A percentile compares a stretch with the other conserved stretches of the same genome.
phyloP scores from a whole-genome alignment of 495 filamentous ascomycete genomes.

The Cercophora newfieldiana region DNA sequence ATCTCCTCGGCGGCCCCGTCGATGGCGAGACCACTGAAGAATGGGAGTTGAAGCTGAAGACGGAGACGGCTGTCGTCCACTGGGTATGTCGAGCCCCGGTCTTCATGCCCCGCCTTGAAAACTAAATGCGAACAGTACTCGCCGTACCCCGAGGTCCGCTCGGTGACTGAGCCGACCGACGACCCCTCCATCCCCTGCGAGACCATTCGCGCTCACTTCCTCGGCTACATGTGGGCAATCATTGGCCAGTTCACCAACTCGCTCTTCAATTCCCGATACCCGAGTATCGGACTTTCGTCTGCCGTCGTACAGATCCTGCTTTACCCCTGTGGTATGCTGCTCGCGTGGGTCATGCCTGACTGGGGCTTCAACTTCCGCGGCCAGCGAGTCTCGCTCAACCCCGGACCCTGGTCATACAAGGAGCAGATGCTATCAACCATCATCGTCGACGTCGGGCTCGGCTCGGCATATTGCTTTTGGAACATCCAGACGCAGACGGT shows the following conservation, averaged over 20 bases:
- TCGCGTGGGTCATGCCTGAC: conserved; percentile 19
- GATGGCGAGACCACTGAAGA: neutral
- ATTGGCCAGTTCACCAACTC: conserved; percentile 29
- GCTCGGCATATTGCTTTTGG: conserved; percentile 7
- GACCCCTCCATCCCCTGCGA: conserved; percentile 24
- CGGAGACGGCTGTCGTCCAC: conserved; percentile 19
- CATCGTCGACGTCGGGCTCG: conserved; percentile 12
- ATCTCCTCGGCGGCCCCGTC: neutral
- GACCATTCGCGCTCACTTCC: conserved; percentile 29
- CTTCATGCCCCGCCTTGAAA: no score
- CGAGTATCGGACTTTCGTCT: conserved; percentile 18
- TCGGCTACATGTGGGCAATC: conserved; percentile 28
- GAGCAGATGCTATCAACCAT: conserved; percentile 35
- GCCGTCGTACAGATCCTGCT: conserved; percentile 29
- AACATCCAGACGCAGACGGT: conserved; percentile 7
- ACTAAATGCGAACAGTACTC: no score
- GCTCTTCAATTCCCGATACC: conserved; percentile 32
- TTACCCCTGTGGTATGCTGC: conserved; percentile 25
- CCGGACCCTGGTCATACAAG: conserved; percentile 37
- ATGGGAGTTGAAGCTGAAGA: conserved; percentile 7
- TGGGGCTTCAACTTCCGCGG: conserved; percentile 17
- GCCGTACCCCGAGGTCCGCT: conserved; percentile 43
- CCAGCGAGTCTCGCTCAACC: conserved; percentile 25
- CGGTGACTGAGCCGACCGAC: conserved; percentile 35
- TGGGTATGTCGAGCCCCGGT: no score